A percentile compares a stretch with the other conserved stretches of the same genome.
Conservation (phyloP, 2,329 filamentous ascomycete species). For the Dendrostoma leiphaemia region DNA sequence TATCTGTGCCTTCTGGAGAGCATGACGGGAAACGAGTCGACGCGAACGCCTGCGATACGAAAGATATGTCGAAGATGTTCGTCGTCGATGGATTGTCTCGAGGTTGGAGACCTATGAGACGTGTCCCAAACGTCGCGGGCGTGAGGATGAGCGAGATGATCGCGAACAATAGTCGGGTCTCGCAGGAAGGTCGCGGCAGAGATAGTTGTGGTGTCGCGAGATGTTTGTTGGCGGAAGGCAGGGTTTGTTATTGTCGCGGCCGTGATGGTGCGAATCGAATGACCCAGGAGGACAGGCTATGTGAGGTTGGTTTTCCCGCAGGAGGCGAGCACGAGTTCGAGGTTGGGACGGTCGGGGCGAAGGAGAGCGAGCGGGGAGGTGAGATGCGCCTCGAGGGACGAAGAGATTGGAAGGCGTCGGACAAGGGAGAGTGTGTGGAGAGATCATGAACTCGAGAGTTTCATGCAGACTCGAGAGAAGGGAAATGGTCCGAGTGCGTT, state of each 20-base stretch:
- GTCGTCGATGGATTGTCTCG: constrained; percentile 1
- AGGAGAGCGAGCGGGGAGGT: constrained; percentile 8
- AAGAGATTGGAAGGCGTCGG: constrained; percentile 25
- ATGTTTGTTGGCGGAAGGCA: background rate
- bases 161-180: background rate
- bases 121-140: background rate
- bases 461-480: constrained; percentile 16
- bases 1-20: constrained; percentile 53
- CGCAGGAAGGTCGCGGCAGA: background rate
- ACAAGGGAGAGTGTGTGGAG: constrained; percentile 16
- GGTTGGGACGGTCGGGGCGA: constrained; percentile 23
- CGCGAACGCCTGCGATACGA: constrained; percentile 25
- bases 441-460: constrained; percentile 18
- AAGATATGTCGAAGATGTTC: constrained; percentile 13
- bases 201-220: background rate
- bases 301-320: constrained; percentile 14
- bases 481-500: constrained; percentile 5
- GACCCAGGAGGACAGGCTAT: background rate
- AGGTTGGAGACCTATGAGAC: background rate
- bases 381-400: constrained; percentile 30
- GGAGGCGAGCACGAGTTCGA: constrained; percentile 20
- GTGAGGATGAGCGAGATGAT: background rate
- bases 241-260: constrained; percentile 14
- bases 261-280: constrained; percentile 7
- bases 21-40: constrained; percentile 56